Conservation (phyloP, 257 asterid genomes). For the Solanum dulcamara region DNA sequence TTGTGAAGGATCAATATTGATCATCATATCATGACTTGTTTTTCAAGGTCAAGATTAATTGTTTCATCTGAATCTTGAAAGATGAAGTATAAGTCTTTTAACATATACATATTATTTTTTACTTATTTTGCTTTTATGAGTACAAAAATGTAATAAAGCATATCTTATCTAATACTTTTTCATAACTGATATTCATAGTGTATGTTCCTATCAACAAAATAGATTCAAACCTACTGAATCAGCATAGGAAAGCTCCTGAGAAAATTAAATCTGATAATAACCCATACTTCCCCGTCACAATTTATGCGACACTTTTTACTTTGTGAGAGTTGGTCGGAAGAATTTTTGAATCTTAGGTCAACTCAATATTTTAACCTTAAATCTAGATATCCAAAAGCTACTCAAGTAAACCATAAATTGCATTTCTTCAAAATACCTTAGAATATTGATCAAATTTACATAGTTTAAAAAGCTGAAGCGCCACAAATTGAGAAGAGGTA, state of each 20-base stretch:
- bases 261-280: background rate
- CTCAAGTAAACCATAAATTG: no score
- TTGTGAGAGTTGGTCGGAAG: no score
- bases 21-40: background rate
- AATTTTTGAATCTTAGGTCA: no score
- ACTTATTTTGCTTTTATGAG: background rate
- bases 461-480: no score
- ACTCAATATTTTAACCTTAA: no score
- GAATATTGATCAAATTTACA: no score
- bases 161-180: background rate
- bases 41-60: background rate
- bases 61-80: background rate
- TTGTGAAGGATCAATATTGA: background rate
- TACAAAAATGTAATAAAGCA: background rate
- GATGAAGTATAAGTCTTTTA: background rate
- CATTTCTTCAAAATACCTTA: no score
- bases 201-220: background rate
- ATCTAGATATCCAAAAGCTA: no score
- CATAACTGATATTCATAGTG: background rate
- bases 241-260: background rate
- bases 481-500: no score
- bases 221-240: background rate
- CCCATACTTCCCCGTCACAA: no score
- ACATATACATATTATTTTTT: background rate
- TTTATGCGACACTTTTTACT: no score